Evolutionary conservation across 2,329 filamentous ascomycete genomes (phyloP).

Genomic region (Xylaria digitata): DNA sequence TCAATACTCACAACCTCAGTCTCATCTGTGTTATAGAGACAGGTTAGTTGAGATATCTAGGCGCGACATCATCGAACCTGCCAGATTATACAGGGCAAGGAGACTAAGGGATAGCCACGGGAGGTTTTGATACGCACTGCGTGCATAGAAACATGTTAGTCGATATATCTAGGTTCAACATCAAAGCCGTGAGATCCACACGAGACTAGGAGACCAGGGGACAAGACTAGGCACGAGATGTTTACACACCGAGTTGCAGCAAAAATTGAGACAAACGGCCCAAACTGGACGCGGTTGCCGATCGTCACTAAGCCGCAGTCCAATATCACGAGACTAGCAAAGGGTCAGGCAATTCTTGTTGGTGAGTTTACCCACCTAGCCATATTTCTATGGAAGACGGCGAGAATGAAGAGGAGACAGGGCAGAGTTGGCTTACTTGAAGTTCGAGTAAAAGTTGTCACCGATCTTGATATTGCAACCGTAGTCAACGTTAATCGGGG

Average conservation of each 20-base stretch:
- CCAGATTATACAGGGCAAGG: no score
- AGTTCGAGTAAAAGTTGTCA: constrained; percentile 72
- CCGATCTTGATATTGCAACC: constrained; percentile 73
- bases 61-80: no score
- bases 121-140: no score
- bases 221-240: no score
- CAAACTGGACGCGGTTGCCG: constrained; percentile 76
- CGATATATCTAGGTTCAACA: no score
- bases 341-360: background rate
- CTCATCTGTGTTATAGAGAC: constrained; percentile 59
- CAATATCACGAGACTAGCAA: constrained; percentile 67
- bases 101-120: no score
- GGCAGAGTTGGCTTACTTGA: constrained; percentile 55
- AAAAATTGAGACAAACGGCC: constrained; percentile 77
- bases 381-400: background rate
- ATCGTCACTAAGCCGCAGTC: constrained; percentile 79
- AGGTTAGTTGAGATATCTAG: no score
- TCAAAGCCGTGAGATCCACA: no score
- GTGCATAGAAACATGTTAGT: no score
- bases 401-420: constrained; percentile 18
- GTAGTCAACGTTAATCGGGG: constrained; percentile 72
- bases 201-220: no score
- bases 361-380: background rate
- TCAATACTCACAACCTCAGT: constrained; percentile 59
- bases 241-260: constrained; percentile 65